Conservation (phyloP, 305 asterid species). For the Fraxinus xanthoxyloides region DNA sequence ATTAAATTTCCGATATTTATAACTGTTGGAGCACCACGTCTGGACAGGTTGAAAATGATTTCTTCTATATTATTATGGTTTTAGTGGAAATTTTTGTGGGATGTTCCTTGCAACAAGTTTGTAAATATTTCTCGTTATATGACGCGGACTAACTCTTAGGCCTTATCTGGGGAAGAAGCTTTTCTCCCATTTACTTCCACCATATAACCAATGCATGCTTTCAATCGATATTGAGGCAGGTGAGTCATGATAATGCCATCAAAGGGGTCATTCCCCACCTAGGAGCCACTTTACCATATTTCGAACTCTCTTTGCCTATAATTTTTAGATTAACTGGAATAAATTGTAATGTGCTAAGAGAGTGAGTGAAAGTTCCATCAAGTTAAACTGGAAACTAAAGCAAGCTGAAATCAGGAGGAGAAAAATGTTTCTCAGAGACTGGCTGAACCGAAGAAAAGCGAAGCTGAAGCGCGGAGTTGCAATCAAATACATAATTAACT, state of each 20-base stretch:
- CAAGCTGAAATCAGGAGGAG: background rate
- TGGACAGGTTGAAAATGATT: background rate
- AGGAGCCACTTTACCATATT: background rate
- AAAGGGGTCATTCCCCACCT: too few relatives aligned
- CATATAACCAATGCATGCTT: too few relatives aligned
- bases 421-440: too few relatives aligned
- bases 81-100: background rate
- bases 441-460: too few relatives aligned
- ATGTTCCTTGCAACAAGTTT: background rate
- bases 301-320: background rate
- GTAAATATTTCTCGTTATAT: background rate
- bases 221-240: too few relatives aligned
- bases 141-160: background rate
- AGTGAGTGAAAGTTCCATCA: background rate
- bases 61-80: background rate
- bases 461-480: too few relatives aligned
- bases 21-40: background rate
- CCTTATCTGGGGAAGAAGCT: background rate
- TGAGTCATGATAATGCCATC: background rate
- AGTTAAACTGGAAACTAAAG: background rate
- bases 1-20: background rate
- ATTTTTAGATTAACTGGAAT: background rate
- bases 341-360: too few relatives aligned
- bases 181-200: too few relatives aligned
- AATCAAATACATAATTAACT: too few relatives aligned